These are phyloP conservation scores for Cryptosporidium viatorum DNA, from an alignment of 169 alveolate species.

Conservation along the genomic window DNA sequence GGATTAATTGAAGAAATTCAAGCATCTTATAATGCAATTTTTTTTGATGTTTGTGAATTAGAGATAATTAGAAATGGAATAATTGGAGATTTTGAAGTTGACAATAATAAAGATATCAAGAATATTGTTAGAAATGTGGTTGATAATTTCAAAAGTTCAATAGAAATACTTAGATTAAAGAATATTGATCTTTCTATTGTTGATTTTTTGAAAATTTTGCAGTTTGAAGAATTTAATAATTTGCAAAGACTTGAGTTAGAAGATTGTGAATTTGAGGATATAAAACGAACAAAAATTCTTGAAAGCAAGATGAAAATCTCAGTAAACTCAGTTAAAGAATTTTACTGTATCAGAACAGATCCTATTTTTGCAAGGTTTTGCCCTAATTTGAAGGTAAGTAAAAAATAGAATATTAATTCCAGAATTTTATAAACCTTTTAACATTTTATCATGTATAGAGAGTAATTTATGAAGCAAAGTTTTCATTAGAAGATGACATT, in stretches of 20 bases:
- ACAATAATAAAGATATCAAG: not conserved
- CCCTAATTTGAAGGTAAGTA: constrained; percentile 53
- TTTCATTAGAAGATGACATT: not conserved
- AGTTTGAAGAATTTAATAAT: not conserved
- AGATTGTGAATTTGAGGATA: constrained; percentile 31
- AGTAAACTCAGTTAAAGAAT: not conserved
- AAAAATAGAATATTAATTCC: not conserved
- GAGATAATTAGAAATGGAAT: not conserved
- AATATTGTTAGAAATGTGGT: not conserved
- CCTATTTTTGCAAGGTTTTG: constrained; percentile 27
- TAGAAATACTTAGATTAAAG: not conserved
- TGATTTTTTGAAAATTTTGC: not conserved
- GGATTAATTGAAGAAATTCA: not conserved
- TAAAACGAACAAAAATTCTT: not conserved
- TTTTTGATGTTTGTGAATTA: not conserved
- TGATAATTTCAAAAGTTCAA: not conserved
- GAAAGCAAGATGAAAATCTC: not conserved
- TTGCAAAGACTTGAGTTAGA: constrained; percentile 10
- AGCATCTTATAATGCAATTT: not conserved
- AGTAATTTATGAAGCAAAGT: constrained; percentile 3
- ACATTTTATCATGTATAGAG: not conserved
- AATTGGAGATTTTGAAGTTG: not conserved
- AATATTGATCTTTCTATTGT: constrained; percentile 2
- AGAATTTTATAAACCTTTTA: not conserved
- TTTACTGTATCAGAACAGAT: constrained; percentile 7